Base-by-base conservation (phyloP, 345 rosid genomes). In the Citrus maxima region DNA sequence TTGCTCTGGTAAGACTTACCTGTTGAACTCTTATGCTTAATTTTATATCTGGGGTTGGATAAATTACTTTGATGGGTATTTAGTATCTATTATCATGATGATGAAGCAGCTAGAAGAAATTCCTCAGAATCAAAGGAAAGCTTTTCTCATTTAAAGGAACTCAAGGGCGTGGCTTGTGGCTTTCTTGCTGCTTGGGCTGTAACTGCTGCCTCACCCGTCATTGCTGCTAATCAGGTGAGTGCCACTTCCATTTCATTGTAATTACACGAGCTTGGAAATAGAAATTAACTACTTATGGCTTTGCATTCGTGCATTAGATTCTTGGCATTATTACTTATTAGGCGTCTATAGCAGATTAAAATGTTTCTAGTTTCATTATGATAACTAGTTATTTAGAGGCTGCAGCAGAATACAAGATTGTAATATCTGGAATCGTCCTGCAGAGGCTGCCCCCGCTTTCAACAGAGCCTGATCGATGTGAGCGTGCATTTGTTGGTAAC, bases 401-500 rank as follows among this genome's bases (percentile, higher is more conserved):
- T 46, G 40, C 38, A 21, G 19, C 22, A 77, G 68, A 75, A 58
- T 82, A 27, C 32, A 72, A 64, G 71, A 74, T 40, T 79, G 34
- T 49, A 62, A 19, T 34, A 7, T 77, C 75, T 67, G 51, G 51
- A 46, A 0, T 88, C 78, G 32, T 25, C 30, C 77, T 75, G 77
- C 92, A 95, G 99, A 92, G 99, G 83, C 86, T 95, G 78, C 99
- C 99, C 42, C 98, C 99, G 9, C 87, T 95, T 66, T 95, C 97
- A 63, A 89, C 95, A 54, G 98, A 95, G 46, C 95, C 99, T 32
- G 76, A 91, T 81, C 88, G 97, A 12, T 95, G 98, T 72, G 93
- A 93, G 86, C 89, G 89, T 82, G 99, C 99, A 8, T 95, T 82
- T 61, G 88, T 93, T 54, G 99, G 99, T 38, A 95, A 95, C 88